Conservation (phyloP, 148 eudicot genomes). For the Chenopodium quinoa region DNA sequence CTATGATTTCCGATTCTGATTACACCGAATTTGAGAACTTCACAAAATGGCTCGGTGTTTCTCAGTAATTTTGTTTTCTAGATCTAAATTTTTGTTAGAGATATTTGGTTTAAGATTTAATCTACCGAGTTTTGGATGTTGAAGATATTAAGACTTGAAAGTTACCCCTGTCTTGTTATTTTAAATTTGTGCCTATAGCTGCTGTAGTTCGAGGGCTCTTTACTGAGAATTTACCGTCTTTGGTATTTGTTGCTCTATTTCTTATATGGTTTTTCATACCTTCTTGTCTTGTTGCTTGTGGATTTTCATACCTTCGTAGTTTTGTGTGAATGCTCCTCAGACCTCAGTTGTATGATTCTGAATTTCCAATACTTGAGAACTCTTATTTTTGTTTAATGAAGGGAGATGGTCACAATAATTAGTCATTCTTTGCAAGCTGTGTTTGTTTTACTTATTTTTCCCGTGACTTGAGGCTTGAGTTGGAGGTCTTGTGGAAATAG, state of each 20-base stretch:
- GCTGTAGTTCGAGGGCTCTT: neutral
- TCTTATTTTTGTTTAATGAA: too few relatives aligned
- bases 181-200: neutral
- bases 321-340: too few relatives aligned
- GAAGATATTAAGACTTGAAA: conserved; percentile 7
- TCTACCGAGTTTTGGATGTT: neutral
- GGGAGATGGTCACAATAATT: too few relatives aligned
- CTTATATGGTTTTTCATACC: neutral
- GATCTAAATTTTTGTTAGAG: conserved; percentile 23
- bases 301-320: too few relatives aligned
- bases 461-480: too few relatives aligned
- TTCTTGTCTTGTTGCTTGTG: too few relatives aligned
- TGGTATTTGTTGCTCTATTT: neutral
- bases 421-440: too few relatives aligned
- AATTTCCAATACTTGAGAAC: too few relatives aligned
- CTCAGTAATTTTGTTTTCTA: conserved; percentile 28
- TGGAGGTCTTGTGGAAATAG: too few relatives aligned
- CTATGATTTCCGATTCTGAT: conserved; percentile 44
- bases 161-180: neutral
- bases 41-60: conserved; percentile 46
- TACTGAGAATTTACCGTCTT: neutral
- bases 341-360: too few relatives aligned
- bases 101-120: neutral
- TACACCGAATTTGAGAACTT: conserved; percentile 45
- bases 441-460: too few relatives aligned